Percentiles rank a stretch among this genome's conserved stretches.
These are phyloP conservation scores for Wickerhamiella siamensis DNA, from an alignment of 805 yeast genomes.

Conservation along the genomic window DNA sequence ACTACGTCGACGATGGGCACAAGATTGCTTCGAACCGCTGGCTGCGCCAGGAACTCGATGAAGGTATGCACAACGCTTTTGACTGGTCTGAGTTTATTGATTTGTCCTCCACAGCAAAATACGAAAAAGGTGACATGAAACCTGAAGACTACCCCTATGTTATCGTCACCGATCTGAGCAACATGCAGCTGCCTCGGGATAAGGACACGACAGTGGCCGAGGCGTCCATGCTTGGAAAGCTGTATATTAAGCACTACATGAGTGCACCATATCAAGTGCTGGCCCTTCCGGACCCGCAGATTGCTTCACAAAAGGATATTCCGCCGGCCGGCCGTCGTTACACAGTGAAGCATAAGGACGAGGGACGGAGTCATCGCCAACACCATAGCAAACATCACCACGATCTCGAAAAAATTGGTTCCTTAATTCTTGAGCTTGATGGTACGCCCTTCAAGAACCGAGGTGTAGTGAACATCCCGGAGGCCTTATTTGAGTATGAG, in stretches of 20 bases:
- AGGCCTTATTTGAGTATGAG: slow-evolving; percentile 1
- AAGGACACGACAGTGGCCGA: slow-evolving; percentile 9
- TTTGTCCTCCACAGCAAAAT: slow-evolving; percentile 10
- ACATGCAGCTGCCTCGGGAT: slow-evolving; percentile 7
- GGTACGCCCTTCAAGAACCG: not conserved
- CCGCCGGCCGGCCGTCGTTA: not conserved
- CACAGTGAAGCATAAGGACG: not conserved
- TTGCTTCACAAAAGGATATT: not conserved
- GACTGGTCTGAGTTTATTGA: slow-evolving; percentile 23
- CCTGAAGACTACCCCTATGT: slow-evolving; percentile 10
- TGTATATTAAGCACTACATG: slow-evolving; percentile 10
- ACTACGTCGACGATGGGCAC: not conserved
- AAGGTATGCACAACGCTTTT: slow-evolving; percentile 11
- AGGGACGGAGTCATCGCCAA: slow-evolving; percentile 1
- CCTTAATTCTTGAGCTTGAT: slow-evolving; percentile 1
- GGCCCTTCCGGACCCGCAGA: slow-evolving; percentile 4
- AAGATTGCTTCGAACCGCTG: slow-evolving; percentile 2
- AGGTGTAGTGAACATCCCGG: not conserved
- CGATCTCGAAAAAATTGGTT: slow-evolving; percentile 8
- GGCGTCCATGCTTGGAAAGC: slow-evolving; percentile 13
- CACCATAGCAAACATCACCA: slow-evolving; percentile 10
- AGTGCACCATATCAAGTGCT: slow-evolving; percentile 13
- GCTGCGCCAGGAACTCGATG: slow-evolving; percentile 1
- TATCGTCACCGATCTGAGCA: not conserved
- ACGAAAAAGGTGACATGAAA: slow-evolving; percentile 8